phyloP scores from a whole-genome alignment of 2,329 filamentous ascomycete species.

The Calycina marina region DNA sequence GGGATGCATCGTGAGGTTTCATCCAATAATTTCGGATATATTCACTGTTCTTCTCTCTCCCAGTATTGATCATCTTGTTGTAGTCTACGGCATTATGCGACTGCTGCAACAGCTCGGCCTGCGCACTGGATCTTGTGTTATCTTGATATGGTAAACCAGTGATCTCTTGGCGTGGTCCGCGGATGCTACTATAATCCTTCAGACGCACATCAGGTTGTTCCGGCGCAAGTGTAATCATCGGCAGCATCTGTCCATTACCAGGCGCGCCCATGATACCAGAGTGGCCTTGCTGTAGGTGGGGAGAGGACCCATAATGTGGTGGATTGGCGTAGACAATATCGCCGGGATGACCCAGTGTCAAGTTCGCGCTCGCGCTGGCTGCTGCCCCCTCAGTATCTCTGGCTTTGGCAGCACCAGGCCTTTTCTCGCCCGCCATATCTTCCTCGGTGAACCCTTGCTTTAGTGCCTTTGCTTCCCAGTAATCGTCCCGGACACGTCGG shows the following conservation, averaged over 20 bases:
- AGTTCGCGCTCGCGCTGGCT: constrained; percentile 43
- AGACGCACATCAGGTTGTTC: constrained; percentile 64
- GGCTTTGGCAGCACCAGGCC: constrained; percentile 80
- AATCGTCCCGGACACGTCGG: constrained; percentile 85
- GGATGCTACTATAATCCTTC: constrained; percentile 71
- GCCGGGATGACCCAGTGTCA: constrained; percentile 54
- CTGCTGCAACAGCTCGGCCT: constrained; percentile 70
- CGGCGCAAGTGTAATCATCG: constrained; percentile 71
- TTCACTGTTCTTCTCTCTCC: constrained; percentile 63
- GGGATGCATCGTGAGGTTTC: constrained; percentile 60
- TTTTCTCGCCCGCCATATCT: constrained; percentile 88
- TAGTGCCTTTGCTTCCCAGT: constrained; percentile 93
- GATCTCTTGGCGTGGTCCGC: constrained; percentile 79
- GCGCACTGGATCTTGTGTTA: constrained; percentile 59
- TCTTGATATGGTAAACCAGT: constrained; percentile 81
- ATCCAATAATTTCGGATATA: constrained; percentile 75
- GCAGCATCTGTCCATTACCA: constrained; percentile 56
- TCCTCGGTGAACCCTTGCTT: constrained; percentile 98
- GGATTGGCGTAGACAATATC: constrained; percentile 75
- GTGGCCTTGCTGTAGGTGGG: constrained; percentile 55
- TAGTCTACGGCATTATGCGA: constrained; percentile 81
- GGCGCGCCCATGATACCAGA: constrained; percentile 55
- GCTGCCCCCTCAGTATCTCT: constrained; percentile 55
- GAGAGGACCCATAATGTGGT: constrained; percentile 43
- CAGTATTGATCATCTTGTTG: constrained; percentile 70